Percentiles rank a stretch among this genome's conserved stretches.
Evolutionary conservation across 2,329 filamentous ascomycete species (phyloP).

Genomic region (Alternaria gaisen): DNA sequence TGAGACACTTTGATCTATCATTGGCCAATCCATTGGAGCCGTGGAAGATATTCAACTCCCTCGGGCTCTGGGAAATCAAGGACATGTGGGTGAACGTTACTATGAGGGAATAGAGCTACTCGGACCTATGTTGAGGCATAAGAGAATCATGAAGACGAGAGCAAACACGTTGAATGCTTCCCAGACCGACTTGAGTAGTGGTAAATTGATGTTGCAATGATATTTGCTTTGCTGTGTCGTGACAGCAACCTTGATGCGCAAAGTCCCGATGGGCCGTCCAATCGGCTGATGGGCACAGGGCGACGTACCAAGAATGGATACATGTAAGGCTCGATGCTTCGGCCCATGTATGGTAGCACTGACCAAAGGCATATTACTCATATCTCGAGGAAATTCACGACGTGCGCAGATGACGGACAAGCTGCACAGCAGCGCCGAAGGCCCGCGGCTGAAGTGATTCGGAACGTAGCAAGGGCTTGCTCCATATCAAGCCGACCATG

Average conservation of each 20-base stretch:
- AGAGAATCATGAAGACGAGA: too few relatives aligned
- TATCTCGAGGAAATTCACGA: not conserved
- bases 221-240: constrained; percentile 4
- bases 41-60: constrained; percentile 40
- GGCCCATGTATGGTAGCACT: not conserved
- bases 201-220: not conserved
- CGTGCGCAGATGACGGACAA: constrained; percentile 3
- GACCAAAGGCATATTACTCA: constrained; percentile 1
- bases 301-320: constrained; percentile 4
- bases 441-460: constrained; percentile 8
- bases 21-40: constrained; percentile 41
- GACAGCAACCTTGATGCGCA: not conserved
- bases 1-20: constrained; percentile 45
- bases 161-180: not conserved
- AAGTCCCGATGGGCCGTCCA: not conserved
- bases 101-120: constrained; percentile 21
- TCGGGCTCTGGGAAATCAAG: constrained; percentile 42
- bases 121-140: too few relatives aligned
- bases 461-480: constrained; percentile 9
- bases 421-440: not conserved
- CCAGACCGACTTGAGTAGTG: not conserved
- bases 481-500: constrained; percentile 15
- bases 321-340: not conserved
- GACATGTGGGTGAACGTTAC: constrained; percentile 47
- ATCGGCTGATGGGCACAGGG: constrained; percentile 6